Percentiles rank a stretch among this genome's conserved stretches.
Evolutionary conservation across 2,329 filamentous ascomycete species (phyloP).

Genomic region (Helotiales sp.): DNA sequence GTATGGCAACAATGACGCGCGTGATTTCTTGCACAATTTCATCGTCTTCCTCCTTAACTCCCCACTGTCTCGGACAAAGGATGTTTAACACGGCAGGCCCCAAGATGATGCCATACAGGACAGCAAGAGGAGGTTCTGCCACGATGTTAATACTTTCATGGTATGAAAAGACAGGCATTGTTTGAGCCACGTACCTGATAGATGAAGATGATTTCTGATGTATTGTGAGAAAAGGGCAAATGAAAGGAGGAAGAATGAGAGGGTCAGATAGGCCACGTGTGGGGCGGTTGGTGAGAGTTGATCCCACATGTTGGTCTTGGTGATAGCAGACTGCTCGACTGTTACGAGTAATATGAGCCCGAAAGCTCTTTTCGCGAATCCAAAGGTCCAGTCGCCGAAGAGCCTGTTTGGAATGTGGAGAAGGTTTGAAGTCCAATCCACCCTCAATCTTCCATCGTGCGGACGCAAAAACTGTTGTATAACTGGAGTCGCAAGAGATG

Average conservation of each 20-base stretch:
- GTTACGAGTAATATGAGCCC: too few relatives aligned
- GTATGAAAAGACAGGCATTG: background rate
- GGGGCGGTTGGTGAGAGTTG: conserved; percentile 55
- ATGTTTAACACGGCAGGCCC: conserved; percentile 66
- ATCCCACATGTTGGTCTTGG: conserved; percentile 41
- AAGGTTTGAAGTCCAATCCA: too few relatives aligned
- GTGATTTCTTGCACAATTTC: conserved; percentile 69
- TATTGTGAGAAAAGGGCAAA: conserved; percentile 60
- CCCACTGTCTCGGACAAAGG: conserved; percentile 61
- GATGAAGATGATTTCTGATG: conserved; percentile 59
- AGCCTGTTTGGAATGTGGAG: too few relatives aligned
- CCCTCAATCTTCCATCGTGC: too few relatives aligned
- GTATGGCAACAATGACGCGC: conserved; percentile 70
- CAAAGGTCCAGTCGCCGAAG: too few relatives aligned
- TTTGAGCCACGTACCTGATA: conserved; percentile 39
- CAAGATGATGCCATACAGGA: conserved; percentile 69
- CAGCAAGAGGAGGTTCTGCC: conserved; percentile 56
- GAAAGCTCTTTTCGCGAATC: too few relatives aligned
- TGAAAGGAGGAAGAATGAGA: conserved; percentile 57
- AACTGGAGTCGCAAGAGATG: too few relatives aligned
- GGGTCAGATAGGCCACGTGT: conserved; percentile 58
- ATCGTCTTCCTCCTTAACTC: conserved; percentile 64
- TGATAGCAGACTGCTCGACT: too few relatives aligned
- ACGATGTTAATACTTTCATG: background rate
- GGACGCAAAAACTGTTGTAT: too few relatives aligned